These are phyloP conservation scores for Oryza punctata DNA, from an alignment of 176 grass and related monocot species.

Conservation along the genomic window DNA sequence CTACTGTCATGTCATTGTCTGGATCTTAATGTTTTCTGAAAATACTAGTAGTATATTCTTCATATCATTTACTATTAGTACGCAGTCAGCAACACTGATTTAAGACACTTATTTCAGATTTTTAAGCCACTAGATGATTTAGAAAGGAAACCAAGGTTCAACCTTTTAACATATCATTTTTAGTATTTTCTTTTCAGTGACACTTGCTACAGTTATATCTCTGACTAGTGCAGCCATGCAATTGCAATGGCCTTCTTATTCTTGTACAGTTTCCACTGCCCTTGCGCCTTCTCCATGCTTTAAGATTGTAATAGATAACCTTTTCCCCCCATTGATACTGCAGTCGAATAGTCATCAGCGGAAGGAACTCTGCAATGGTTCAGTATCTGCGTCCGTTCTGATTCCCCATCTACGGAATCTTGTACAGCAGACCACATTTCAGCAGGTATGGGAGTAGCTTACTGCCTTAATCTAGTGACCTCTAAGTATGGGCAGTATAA, in stretches of 20 bases:
- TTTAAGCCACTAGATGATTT: not conserved
- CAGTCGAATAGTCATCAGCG: conserved; percentile 44
- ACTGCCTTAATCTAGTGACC: conserved; percentile 7
- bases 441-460: conserved; percentile 70
- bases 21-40: conserved; percentile 3
- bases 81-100: not conserved
- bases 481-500: not conserved
- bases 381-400: conserved; percentile 71
- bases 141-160: not conserved
- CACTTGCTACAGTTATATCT: not conserved
- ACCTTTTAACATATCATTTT: not conserved
- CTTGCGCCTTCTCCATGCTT: not conserved
- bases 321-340: conserved; percentile 18
- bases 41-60: conserved; percentile 3
- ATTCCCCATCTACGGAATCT: conserved; percentile 97
- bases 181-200: not conserved
- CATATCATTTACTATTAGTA: not conserved
- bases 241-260: not conserved
- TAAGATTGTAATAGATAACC: not conserved
- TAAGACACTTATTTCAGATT: not conserved
- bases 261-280: not conserved
- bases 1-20: not conserved
- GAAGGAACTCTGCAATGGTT: conserved; percentile 66
- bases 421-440: conserved; percentile 91
- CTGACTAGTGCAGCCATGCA: not conserved